Evolutionary conservation across 768 basidiomycete genomes (phyloP).

Genomic region (Tylopilus felleus): DNA sequence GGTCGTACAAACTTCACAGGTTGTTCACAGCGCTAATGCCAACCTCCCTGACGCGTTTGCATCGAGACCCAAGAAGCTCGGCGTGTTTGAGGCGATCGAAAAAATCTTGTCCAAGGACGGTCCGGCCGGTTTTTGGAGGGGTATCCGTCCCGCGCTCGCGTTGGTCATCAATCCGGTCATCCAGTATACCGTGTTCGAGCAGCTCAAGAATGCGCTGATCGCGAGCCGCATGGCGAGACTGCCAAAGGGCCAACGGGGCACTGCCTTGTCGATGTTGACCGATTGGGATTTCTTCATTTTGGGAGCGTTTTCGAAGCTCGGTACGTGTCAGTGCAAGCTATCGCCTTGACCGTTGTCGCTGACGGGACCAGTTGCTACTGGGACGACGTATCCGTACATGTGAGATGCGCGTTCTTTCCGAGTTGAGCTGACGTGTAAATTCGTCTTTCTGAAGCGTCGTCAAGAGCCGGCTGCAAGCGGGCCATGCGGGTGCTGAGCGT

Average conservation of each 20-base stretch:
- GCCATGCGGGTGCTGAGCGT: slow-evolving; percentile 58
- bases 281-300: slow-evolving; percentile 93
- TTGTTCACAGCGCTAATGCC: slow-evolving; percentile 54
- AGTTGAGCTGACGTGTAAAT: neutral
- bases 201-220: slow-evolving; percentile 83
- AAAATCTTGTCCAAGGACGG: slow-evolving; percentile 75
- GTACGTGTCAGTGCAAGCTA: slow-evolving; percentile 36
- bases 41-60: slow-evolving; percentile 28
- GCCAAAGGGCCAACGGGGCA: slow-evolving; percentile 43
- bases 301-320: slow-evolving; percentile 91
- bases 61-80: slow-evolving; percentile 53
- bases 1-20: slow-evolving; percentile 93
- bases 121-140: slow-evolving; percentile 80
- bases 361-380: slow-evolving; percentile 42
- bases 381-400: slow-evolving; percentile 74
- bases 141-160: slow-evolving; percentile 89
- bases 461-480: slow-evolving; percentile 78
- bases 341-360: neutral
- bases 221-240: slow-evolving; percentile 55
- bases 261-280: slow-evolving; percentile 51
- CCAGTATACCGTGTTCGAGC: slow-evolving; percentile 92
- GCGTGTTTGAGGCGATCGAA: slow-evolving; percentile 62
- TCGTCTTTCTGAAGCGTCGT: slow-evolving; percentile 45
- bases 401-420: slow-evolving; percentile 30
- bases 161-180: slow-evolving; percentile 94